Conservation (phyloP, 164 flowering plant genomes). For the Cinnamomum micranthum region DNA sequence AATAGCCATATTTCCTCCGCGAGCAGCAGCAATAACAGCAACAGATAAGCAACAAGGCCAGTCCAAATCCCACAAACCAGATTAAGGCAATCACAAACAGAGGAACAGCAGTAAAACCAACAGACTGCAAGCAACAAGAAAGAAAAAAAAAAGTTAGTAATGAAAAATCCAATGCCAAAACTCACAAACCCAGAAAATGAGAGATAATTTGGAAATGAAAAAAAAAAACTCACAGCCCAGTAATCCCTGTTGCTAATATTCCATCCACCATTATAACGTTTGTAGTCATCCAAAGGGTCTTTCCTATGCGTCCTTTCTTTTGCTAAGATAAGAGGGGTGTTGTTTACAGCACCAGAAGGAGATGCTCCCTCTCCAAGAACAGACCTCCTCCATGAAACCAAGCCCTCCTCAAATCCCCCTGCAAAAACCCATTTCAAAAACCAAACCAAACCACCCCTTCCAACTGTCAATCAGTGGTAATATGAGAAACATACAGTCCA, state of each 20-base stretch:
- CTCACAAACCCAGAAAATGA: neutral
- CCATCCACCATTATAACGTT: constrained; percentile 48
- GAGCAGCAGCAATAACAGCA: constrained; percentile 62
- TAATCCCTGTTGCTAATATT: constrained; percentile 43
- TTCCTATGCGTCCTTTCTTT: constrained; percentile 37
- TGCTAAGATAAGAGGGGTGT: constrained; percentile 35
- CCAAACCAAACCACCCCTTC: neutral
- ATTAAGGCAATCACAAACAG: constrained; percentile 50
- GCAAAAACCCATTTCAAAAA: neutral
- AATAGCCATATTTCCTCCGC: constrained; percentile 62
- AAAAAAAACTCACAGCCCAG: constrained; percentile 34
- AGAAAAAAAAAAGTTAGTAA: neutral
- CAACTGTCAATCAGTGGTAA: neutral
- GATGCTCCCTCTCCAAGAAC: constrained; percentile 14
- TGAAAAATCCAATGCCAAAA: neutral
- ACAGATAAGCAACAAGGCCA: constrained; percentile 44
- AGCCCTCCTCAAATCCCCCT: constrained; percentile 9
- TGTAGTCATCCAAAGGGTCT: constrained; percentile 40
- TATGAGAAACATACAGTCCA: neutral
- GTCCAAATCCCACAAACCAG: constrained; percentile 73
- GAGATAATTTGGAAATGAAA: neutral
- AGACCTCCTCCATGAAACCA: constrained; percentile 21
- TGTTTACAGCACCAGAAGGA: neutral
- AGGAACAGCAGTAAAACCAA: constrained; percentile 70
- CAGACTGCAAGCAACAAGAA: constrained; percentile 56